Evolutionary conservation across 306 rosid species (phyloP).

Genomic region (Vigna nakashimae): DNA sequence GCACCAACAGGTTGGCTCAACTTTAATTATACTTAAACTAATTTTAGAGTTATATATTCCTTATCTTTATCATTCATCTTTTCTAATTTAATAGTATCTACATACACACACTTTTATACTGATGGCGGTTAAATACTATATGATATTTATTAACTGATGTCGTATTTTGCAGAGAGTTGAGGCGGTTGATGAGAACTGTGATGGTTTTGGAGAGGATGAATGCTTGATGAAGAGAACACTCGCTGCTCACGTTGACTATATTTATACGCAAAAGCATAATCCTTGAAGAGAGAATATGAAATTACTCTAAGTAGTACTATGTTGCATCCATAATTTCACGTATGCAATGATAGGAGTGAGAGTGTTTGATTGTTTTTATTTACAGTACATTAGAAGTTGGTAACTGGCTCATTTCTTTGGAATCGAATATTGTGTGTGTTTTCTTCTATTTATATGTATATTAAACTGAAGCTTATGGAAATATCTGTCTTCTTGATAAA

Average conservation of each 20-base stretch:
- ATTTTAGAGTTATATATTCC: no score
- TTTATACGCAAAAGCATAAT: constrained; percentile 51
- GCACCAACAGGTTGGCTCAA: constrained; percentile 35
- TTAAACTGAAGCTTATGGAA: neutral
- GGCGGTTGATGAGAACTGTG: constrained; percentile 46
- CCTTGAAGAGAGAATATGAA: constrained; percentile 34
- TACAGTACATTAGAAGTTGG: neutral
- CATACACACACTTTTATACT: neutral
- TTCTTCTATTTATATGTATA: neutral
- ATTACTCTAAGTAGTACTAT: neutral
- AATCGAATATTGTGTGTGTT: neutral
- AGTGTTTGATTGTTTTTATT: neutral
- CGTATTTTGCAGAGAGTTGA: constrained; percentile 14
- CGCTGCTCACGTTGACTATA: constrained; percentile 57
- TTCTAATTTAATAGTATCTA: no score
- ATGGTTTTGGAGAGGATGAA: constrained; percentile 51
- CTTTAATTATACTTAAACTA: neutral
- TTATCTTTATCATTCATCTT: no score
- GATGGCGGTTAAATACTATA: neutral
- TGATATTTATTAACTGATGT: neutral
- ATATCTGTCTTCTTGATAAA: neutral
- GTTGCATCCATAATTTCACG: neutral
- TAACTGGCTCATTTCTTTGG: neutral
- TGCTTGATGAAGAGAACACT: constrained; percentile 59
- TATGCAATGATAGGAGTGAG: neutral